Conservation (phyloP, 257 asterid genomes). For the Schizonepeta tenuifolia region DNA sequence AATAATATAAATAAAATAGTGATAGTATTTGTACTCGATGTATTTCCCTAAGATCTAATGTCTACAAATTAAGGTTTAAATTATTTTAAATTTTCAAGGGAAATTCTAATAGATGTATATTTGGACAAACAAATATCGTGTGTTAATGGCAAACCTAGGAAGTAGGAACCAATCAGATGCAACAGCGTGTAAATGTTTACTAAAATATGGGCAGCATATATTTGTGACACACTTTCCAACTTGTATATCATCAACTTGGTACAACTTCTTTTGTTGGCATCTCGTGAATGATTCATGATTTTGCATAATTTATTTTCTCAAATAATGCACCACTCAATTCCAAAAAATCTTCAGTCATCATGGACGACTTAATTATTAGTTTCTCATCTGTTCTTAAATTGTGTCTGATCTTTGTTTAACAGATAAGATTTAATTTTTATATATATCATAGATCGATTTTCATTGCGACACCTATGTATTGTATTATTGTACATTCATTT, state of each 20-base stretch:
- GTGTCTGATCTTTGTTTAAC: neutral
- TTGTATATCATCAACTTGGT: neutral
- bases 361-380: neutral
- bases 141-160: neutral
- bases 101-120: no score
- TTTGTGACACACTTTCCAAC: conserved; percentile 11
- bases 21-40: no score
- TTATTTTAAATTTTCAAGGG: no score
- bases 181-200: neutral
- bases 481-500: no score
- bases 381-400: neutral
- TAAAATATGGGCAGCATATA: neutral
- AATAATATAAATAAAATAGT: no score
- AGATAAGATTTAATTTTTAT: neutral
- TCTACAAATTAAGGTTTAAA: no score
- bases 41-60: no score
- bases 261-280: neutral
- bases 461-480: no score
- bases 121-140: no score
- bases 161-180: conserved; percentile 2
- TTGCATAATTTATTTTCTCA: neutral
- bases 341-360: neutral
- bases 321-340: neutral
- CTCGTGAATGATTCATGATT: neutral
- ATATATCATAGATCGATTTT: neutral